Percentiles rank a stretch among this genome's conserved stretches.
These are phyloP conservation scores for Dentipellis fragilis DNA, from an alignment of 768 basidiomycete species.

Conservation along the genomic window DNA sequence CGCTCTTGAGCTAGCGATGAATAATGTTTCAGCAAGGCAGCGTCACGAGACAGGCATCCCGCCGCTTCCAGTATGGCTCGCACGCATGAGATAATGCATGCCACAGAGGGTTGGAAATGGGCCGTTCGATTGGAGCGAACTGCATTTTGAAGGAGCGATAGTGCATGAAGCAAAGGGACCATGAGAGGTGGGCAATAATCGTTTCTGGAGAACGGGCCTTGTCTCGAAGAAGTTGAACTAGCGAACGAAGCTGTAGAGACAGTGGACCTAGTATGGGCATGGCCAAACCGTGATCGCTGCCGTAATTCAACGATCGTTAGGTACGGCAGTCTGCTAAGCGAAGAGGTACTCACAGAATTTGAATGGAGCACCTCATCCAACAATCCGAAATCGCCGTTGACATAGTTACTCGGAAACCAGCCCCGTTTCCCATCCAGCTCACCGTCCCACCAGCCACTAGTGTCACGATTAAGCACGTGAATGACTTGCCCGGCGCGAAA, in stretches of 20 bases:
- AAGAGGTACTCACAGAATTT: slow-evolving; percentile 27
- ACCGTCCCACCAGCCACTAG: slow-evolving; percentile 98
- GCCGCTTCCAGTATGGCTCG: slow-evolving; percentile 77
- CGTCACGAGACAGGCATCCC: slow-evolving; percentile 78
- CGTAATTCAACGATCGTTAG: neutral
- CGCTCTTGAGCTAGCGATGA: slow-evolving; percentile 66
- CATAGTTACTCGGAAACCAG: slow-evolving; percentile 99
- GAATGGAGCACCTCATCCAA: slow-evolving; percentile 44
- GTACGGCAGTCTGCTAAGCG: too few species aligned
- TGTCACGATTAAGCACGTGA: slow-evolving; percentile 71
- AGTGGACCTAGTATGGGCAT: slow-evolving; percentile 8
- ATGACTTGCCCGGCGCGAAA: slow-evolving; percentile 90
- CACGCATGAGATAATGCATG: slow-evolving; percentile 90
- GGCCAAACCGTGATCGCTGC: slow-evolving; percentile 18
- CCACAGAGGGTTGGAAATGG: slow-evolving; percentile 91
- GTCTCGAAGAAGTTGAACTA: slow-evolving; percentile 5
- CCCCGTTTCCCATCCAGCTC: slow-evolving; percentile 82
- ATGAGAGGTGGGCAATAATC: slow-evolving; percentile 67
- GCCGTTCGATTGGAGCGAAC: slow-evolving; percentile 65
- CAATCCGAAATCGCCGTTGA: slow-evolving; percentile 53
- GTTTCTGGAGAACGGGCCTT: slow-evolving; percentile 9
- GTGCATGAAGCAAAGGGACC: slow-evolving; percentile 74
- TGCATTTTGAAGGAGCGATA: slow-evolving; percentile 79
- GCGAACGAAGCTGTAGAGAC: slow-evolving; percentile 4
- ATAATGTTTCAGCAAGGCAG: slow-evolving; percentile 55